These are phyloP conservation scores for Coniochaeta pulveracea DNA, from an alignment of 2,329 filamentous ascomycete genomes.

Conservation along the genomic window DNA sequence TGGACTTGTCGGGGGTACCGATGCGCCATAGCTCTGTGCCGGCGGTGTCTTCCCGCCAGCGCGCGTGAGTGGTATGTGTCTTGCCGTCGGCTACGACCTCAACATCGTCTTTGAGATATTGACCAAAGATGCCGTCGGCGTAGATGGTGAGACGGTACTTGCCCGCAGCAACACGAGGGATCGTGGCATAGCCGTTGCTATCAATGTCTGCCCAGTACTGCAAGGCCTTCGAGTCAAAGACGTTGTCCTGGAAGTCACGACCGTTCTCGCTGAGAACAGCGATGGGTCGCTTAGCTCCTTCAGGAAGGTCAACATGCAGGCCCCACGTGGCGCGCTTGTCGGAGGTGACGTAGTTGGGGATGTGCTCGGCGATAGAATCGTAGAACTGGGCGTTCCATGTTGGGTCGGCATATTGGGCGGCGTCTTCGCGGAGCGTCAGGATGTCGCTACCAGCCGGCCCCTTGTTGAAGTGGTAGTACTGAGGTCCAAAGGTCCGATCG, in stretches of 20 bases:
- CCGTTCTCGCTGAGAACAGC: slow-evolving; percentile 41
- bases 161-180: slow-evolving; percentile 43
- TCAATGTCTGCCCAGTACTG: slow-evolving; percentile 52
- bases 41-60: slow-evolving; percentile 42
- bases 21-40: slow-evolving; percentile 52
- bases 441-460: slow-evolving; percentile 32
- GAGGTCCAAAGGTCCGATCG: slow-evolving; percentile 53
- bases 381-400: slow-evolving; percentile 51
- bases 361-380: slow-evolving; percentile 47
- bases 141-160: slow-evolving; percentile 53
- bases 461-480: slow-evolving; percentile 53
- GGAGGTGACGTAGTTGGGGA: slow-evolving; percentile 47
- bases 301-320: slow-evolving; percentile 38
- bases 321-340: slow-evolving; percentile 37
- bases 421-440: slow-evolving; percentile 39
- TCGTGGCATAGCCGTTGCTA: slow-evolving; percentile 32
- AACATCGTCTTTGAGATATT: slow-evolving; percentile 41
- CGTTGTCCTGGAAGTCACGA: slow-evolving; percentile 48
- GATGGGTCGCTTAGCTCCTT: slow-evolving; percentile 36
- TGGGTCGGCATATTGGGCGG: slow-evolving; percentile 34
- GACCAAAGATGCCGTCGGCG: slow-evolving; percentile 49
- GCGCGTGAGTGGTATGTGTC: slow-evolving; percentile 23
- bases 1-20: slow-evolving; percentile 49
- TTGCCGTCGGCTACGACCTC: slow-evolving; percentile 27
- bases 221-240: slow-evolving; percentile 37